Base-by-base conservation (phyloP, 176 grass and related monocot species). In the Bolboschoenus planiculmis region DNA sequence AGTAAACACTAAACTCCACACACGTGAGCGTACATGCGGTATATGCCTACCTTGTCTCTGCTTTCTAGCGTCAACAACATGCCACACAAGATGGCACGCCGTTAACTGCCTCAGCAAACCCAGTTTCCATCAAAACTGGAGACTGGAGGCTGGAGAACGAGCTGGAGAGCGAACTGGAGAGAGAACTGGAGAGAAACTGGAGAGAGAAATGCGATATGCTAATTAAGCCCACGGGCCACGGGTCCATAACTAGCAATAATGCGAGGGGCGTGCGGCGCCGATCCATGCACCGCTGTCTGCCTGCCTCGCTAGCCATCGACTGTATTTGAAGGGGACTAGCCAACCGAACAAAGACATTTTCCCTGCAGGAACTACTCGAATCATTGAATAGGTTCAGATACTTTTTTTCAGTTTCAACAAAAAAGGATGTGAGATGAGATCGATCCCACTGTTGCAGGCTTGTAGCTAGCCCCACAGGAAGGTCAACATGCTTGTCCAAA, bases 321-420 rank as follows among this genome's bases (percentile, higher is more conserved):
- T 58, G n/a, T 56, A 57, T 58, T 80, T 39, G 78, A 63, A 81
- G 29, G 79, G 24, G 79, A 81, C 79, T 24, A 61, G 2, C 79
- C 79, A 81, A 81, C 79, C 79, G 29, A 60, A 7, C 79, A 9
- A 4, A 58, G 31, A 58, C 5, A 80, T 58, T 4, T n/a, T 80
- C 51, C 51, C 77, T 80, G 48, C 26, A 78, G 11, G 13, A 78
- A 58, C 43, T 56, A 10, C 24, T 79, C 11, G 7, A 79, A 34
- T 59, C 34, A 82, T 62, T 82, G 23, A 82, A 82, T 82, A 44
- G 37, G 36, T 60, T 2, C 1, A 9, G 9, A 7, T 60, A 37
- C 78, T n/a, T 60, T 27, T 43, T 39, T 63, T 63, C 35, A 43
- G 79, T 81, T 53, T 79, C 77, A n/a, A 47, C 51, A 79, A 42